Percentiles rank a stretch among this genome's conserved stretches.
Evolutionary conservation across 176 grass and related monocot species (phyloP).

Genomic region (Triticum dicoccoides): DNA sequence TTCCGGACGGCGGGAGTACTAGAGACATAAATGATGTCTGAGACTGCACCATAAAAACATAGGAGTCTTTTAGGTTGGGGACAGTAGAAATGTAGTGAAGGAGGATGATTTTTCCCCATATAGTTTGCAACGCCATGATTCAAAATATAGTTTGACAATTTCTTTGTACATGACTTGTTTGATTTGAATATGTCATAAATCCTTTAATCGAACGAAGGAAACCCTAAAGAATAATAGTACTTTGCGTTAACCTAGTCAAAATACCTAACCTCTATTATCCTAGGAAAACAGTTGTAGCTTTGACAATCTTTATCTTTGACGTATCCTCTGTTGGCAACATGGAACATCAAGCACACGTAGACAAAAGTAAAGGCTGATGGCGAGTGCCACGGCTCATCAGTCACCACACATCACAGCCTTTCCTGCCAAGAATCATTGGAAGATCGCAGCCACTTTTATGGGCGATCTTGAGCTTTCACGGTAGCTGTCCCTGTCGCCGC

Average conservation of each 20-base stretch:
- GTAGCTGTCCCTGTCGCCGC: slow-evolving; percentile 28
- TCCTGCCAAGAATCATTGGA: slow-evolving; percentile 18
- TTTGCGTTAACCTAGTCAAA: not conserved
- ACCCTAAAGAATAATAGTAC: not conserved
- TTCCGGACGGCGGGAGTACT: too few species aligned
- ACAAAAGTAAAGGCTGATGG: slow-evolving; percentile 35
- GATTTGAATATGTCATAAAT: not conserved
- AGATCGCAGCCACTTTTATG: slow-evolving; percentile 9
- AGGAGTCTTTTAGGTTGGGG: too few species aligned
- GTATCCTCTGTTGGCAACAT: not conserved
- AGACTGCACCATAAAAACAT: too few species aligned
- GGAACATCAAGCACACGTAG: not conserved
- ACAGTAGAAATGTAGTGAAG: not conserved
- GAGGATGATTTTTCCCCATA: too few species aligned
- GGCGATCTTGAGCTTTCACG: slow-evolving; percentile 1
- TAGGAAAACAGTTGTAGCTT: slow-evolving; percentile 22
- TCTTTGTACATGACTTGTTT: too few species aligned
- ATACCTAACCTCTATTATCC: not conserved
- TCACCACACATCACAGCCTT: not conserved
- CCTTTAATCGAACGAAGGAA: not conserved
- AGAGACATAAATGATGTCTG: too few species aligned
- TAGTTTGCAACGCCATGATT: too few species aligned
- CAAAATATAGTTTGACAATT: not conserved
- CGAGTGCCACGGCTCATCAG: not conserved
- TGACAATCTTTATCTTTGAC: not conserved